A percentile compares a stretch with the other conserved stretches of the same genome.
Conservation (phyloP, 2,329 filamentous ascomycete genomes). For the Elsinoe perseae region DNA sequence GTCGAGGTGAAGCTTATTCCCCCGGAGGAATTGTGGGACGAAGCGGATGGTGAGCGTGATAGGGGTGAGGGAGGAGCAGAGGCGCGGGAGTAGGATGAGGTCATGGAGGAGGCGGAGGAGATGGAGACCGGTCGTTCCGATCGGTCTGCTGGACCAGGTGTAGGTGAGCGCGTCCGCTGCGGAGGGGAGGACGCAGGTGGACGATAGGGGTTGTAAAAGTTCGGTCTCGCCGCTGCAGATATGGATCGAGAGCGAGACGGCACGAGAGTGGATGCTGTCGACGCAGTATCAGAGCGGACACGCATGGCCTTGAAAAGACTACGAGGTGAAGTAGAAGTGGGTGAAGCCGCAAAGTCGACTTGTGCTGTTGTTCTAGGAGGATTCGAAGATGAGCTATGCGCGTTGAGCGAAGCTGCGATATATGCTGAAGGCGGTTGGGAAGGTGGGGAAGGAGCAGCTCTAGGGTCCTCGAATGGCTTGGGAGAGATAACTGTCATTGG, state of each 20-base stretch:
- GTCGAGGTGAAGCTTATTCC: not conserved
- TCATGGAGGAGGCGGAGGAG: not conserved
- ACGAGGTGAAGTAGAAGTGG: not conserved
- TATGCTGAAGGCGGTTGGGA: not conserved
- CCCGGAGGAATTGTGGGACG: not conserved
- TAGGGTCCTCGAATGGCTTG: not conserved
- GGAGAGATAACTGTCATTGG: slow-evolving; percentile 1
- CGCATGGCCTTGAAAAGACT: not conserved
- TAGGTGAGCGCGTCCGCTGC: not conserved
- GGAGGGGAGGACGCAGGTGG: not conserved
- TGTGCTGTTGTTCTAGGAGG: not conserved
- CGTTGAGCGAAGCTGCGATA: not conserved
- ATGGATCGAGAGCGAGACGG: not conserved
- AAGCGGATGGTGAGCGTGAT: slow-evolving; percentile 1
- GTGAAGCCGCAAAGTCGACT: slow-evolving; percentile 7
- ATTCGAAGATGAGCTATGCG: slow-evolving; percentile 10
- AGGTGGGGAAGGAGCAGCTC: not conserved
- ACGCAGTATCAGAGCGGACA: not conserved
- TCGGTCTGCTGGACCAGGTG: not conserved
- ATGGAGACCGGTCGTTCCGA: not conserved
- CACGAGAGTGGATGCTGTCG: not conserved
- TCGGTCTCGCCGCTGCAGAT: not conserved
- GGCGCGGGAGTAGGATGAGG: not conserved
- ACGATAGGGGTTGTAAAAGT: not conserved
- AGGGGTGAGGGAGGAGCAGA: not conserved